A percentile compares a stretch with the other conserved stretches of the same genome.
phyloP scores from a whole-genome alignment of 768 basidiomycete genomes.

The Leccinum broughii region DNA sequence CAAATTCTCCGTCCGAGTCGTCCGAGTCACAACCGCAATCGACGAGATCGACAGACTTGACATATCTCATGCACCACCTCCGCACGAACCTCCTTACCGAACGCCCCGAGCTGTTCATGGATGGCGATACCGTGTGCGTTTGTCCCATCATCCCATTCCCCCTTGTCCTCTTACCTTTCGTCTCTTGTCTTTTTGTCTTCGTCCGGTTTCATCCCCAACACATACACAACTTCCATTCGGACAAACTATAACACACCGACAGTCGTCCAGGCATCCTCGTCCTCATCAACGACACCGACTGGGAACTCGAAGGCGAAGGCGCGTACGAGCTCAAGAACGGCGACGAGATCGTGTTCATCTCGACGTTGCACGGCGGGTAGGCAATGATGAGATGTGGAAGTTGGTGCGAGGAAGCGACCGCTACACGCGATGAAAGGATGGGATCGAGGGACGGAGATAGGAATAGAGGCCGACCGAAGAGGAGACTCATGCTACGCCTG shows the following conservation, averaged over 20 bases:
- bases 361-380: conserved; percentile 77
- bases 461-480: background rate
- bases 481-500: background rate
- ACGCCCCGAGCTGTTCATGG: conserved; percentile 85
- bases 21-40: background rate
- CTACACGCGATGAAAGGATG: background rate
- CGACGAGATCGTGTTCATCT: conserved; percentile 96
- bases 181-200: no score
- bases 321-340: conserved; percentile 73
- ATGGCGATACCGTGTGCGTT: conserved; percentile 80
- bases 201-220: no score
- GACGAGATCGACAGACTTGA: conserved; percentile 57
- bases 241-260: background rate
- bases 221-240: no score
- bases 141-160: background rate
- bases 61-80: conserved; percentile 78
- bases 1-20: background rate
- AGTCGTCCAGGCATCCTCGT: conserved; percentile 97
- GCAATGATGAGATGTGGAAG: background rate
- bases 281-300: conserved; percentile 95
- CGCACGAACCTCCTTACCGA: conserved; percentile 78
- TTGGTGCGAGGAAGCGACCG: background rate
- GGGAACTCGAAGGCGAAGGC: conserved; percentile 96
- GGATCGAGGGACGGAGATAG: background rate
- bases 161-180: no score